Base-by-base conservation (phyloP, 2,329 filamentous ascomycete species). In the Pyrenochaeta sp. region DNA sequence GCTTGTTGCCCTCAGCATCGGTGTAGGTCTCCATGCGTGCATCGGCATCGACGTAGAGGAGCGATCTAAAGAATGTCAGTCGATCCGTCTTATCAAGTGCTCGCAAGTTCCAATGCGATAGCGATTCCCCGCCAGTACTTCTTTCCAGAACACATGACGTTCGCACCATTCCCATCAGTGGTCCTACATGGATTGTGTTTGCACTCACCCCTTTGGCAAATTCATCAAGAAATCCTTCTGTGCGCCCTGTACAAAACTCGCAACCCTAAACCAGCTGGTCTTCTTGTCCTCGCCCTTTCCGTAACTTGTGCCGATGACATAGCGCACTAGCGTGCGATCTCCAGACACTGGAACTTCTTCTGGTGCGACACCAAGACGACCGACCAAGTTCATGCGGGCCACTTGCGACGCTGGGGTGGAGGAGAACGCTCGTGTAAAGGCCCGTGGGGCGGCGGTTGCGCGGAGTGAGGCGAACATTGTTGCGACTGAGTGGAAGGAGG, bases 41-140 rank as follows among this genome's bases (percentile, higher is more conserved):
- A 57, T 97, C 91, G 39, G 90, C 93, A 76, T 98, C 94, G 44
- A 98, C 81, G 70, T 86, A 92, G 58, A 99, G 83, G 45, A 92
- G 81, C 12, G 91, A 84, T 56, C 93, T 97, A 56, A 54, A 43
- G 14, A 3, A 20, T 14, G 45, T 12, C 23, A 27, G 40, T 54
- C 37, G 54, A 48, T 42, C 17, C 17, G 18, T 3, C 20, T 23
- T 21, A 9, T 10, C 2, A 37, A 37, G 4, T 27, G 23, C 23
- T 27, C 23, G 23, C 23, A 9, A 27, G 4, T 9, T 9, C 23
- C 23, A 27, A 27, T 27, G 9, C 23, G 4, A 9, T 5, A 9
- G 23, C 23, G 9, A 27, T 27, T 4, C 23, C 4, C 23, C 23
- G 9, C 23, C 4, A 5, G 9, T 27, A 4, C 23, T 27, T 27